Evolutionary conservation across 1,284 basidiomycete species (phyloP).

Genomic region (Moesziomyces sp.): DNA sequence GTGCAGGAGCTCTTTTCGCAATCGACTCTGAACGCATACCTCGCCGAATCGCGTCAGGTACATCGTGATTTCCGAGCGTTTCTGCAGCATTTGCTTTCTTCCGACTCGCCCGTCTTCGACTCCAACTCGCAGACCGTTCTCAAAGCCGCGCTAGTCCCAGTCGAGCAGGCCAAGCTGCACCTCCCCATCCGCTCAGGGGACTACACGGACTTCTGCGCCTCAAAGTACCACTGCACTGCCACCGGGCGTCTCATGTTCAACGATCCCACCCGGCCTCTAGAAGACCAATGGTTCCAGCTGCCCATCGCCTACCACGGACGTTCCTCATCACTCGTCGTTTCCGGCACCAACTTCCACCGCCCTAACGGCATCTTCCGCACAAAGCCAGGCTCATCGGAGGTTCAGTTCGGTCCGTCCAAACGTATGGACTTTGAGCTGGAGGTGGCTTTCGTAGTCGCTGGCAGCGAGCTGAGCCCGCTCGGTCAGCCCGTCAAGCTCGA

Average conservation of each 20-base stretch:
- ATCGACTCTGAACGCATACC: conserved; percentile 28
- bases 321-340: conserved; percentile 24
- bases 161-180: conserved; percentile 15
- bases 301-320: conserved; percentile 51
- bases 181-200: conserved; percentile 36
- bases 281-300: conserved; percentile 26
- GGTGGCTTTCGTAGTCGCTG: conserved; percentile 29
- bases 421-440: conserved; percentile 54
- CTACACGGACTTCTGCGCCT: conserved; percentile 50
- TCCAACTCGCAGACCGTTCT: background rate
- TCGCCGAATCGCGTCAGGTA: conserved; percentile 1
- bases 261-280: conserved; percentile 29
- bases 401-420: conserved; percentile 17
- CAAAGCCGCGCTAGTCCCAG: conserved; percentile 3
- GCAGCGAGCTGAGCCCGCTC: conserved; percentile 15
- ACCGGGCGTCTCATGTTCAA: conserved; percentile 34
- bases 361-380: conserved; percentile 33
- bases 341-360: conserved; percentile 21
- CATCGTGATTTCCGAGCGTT: conserved; percentile 14
- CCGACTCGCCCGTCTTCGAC: background rate
- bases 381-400: conserved; percentile 7
- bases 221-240: conserved; percentile 33
- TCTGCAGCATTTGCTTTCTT: conserved; percentile 19
- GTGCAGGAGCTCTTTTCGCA: conserved; percentile 3
- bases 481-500: conserved; percentile 18